These are phyloP conservation scores for Boletus subparvulus DNA, from an alignment of 768 basidiomycete species.

Conservation along the genomic window DNA sequence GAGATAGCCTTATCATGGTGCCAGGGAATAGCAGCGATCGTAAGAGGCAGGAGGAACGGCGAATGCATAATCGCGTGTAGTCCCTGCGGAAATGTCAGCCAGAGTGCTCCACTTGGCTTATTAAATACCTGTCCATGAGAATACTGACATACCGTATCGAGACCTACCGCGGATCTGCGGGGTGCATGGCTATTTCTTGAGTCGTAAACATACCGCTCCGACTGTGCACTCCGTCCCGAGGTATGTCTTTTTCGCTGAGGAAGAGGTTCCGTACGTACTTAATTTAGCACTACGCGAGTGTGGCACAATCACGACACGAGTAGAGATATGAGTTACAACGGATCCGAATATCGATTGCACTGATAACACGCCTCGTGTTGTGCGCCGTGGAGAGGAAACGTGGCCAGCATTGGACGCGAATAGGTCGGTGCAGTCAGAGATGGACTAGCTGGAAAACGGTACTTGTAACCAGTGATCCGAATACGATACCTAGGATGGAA, in stretches of 20 bases:
- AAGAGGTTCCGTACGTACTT: neutral
- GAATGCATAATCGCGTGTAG: constrained; percentile 22
- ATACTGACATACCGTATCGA: constrained; percentile 23
- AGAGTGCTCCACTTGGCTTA: constrained; percentile 21
- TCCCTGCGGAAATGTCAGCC: constrained; percentile 18
- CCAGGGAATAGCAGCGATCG: constrained; percentile 13
- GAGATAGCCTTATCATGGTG: constrained; percentile 32
- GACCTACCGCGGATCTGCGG: constrained; percentile 32
- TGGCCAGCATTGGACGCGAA: neutral
- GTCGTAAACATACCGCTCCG: constrained; percentile 2
- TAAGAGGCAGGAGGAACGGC: constrained; percentile 28
- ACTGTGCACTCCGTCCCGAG: constrained; percentile 14
- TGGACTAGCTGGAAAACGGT: neutral
- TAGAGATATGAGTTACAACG: constrained; percentile 5
- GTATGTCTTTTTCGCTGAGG: constrained; percentile 3
- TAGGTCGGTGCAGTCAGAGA: neutral
- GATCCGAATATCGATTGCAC: constrained; percentile 12
- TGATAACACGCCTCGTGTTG: constrained; percentile 13
- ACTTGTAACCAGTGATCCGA: neutral
- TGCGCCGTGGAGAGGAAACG: constrained; percentile 1
- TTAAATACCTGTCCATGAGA: constrained; percentile 23
- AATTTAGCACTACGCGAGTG: constrained; percentile 1
- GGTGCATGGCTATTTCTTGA: constrained; percentile 2
- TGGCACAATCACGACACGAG: neutral
- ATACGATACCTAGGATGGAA: constrained; percentile 5